Percentiles rank a stretch among this genome's conserved stretches.
Evolutionary conservation across 768 basidiomycete species (phyloP).

Genomic region (Sarcomyxa edulis): DNA sequence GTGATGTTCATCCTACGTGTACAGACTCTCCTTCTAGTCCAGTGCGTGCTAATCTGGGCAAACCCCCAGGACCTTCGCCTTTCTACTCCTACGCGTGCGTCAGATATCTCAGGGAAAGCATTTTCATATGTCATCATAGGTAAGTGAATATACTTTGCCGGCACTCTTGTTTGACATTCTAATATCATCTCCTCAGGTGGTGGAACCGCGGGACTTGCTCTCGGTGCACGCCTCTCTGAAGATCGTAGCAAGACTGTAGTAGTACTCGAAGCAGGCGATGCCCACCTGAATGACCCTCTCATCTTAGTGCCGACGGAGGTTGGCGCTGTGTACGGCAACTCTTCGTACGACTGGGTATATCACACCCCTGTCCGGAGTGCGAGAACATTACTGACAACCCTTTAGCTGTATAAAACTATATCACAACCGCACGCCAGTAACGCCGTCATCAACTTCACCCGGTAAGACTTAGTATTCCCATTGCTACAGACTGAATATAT

Average conservation of each 20-base stretch:
- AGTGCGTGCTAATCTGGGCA: too few species aligned
- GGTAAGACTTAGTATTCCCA: too few species aligned
- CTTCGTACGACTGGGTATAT: constrained; percentile 17
- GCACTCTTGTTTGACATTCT: background rate
- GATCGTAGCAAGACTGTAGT: constrained; percentile 9
- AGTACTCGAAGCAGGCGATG: constrained; percentile 13
- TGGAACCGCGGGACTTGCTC: constrained; percentile 12
- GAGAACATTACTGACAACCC: too few species aligned
- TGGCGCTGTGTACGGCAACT: constrained; percentile 12
- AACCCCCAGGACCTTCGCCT: too few species aligned
- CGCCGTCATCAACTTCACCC: too few species aligned
- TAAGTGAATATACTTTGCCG: constrained; percentile 1
- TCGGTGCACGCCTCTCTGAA: constrained; percentile 12
- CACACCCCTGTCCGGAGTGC: too few species aligned
- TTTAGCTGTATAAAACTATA: too few species aligned
- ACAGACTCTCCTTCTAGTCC: too few species aligned
- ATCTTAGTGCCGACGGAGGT: constrained; percentile 8
- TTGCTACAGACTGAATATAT: too few species aligned
- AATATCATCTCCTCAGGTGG: background rate
- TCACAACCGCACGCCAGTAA: too few species aligned
- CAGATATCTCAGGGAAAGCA: constrained; percentile 2
- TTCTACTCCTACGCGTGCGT: too few species aligned
- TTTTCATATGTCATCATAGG: constrained; percentile 13
- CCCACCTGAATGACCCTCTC: constrained; percentile 8
- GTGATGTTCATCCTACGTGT: too few species aligned